Evolutionary conservation across 805 yeast genomes (phyloP).

Genomic region (Scheffersomyces ergatensis): DNA sequence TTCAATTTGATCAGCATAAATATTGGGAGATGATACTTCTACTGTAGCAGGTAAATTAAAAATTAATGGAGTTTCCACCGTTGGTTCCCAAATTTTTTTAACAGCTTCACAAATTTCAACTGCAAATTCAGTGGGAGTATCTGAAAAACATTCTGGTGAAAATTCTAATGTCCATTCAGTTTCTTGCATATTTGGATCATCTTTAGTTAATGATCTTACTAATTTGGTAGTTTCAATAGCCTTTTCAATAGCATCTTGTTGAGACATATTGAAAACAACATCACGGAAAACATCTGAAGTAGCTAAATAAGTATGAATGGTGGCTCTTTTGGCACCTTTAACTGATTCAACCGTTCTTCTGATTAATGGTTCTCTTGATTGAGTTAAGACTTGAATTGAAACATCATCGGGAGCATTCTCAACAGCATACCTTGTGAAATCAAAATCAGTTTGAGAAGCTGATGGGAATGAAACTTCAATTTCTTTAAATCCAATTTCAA

Average conservation of each 20-base stretch:
- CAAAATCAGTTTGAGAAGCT: conserved; percentile 80
- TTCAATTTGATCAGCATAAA: conserved; percentile 79
- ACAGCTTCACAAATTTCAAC: conserved; percentile 79
- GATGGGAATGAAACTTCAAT: conserved; percentile 81
- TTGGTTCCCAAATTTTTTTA: conserved; percentile 75
- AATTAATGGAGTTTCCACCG: conserved; percentile 69
- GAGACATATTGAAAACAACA: conserved; percentile 70
- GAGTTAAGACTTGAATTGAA: conserved; percentile 68
- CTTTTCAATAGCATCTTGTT: conserved; percentile 62
- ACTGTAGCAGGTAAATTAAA: conserved; percentile 82
- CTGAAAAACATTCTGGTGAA: conserved; percentile 77
- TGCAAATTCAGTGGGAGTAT: conserved; percentile 71
- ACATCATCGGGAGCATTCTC: conserved; percentile 78
- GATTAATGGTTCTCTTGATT: conserved; percentile 72
- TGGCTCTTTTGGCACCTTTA: conserved; percentile 70
- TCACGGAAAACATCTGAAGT: conserved; percentile 74
- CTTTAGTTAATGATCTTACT: conserved; percentile 69
- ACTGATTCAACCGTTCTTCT: conserved; percentile 73
- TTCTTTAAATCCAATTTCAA: conserved; percentile 76
- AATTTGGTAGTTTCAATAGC: conserved; percentile 71
- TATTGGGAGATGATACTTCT: conserved; percentile 72
- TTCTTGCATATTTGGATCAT: conserved; percentile 61
- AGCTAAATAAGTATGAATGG: conserved; percentile 71
- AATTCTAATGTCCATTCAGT: conserved; percentile 73
- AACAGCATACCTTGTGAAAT: conserved; percentile 76